Percentiles rank a stretch among this genome's conserved stretches.
Evolutionary conservation across 108 stramenopile species (phyloP).

Genomic region (Cyclotella baltica): DNA sequence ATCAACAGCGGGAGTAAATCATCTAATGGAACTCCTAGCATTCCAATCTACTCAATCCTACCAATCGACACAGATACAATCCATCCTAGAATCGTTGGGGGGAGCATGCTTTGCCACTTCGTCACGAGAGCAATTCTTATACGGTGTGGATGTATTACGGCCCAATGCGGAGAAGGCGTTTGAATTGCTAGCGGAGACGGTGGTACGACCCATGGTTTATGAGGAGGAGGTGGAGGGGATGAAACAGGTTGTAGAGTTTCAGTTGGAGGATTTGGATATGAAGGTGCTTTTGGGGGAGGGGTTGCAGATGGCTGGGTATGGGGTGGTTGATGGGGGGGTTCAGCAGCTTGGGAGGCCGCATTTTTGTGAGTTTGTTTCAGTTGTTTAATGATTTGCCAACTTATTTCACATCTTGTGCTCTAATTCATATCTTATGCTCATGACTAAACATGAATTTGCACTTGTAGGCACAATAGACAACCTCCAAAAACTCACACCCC

Average conservation of each 20-base stretch:
- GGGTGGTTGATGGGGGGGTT: conserved; percentile 45
- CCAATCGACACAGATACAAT: conserved; percentile 54
- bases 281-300: conserved; percentile 87
- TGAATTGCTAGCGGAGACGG: conserved; percentile 75
- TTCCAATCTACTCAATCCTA: conserved; percentile 78
- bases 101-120: conserved; percentile 83
- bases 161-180: conserved; percentile 86
- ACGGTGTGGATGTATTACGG: conserved; percentile 93
- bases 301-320: conserved; percentile 90
- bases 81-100: conserved; percentile 73
- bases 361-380: conserved; percentile 49
- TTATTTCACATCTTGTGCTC: not conserved
- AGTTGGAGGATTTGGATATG: conserved; percentile 78
- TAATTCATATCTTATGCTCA: conserved; percentile 1
- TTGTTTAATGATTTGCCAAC: not conserved
- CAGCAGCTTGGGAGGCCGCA: conserved; percentile 91
- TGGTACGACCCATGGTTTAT: conserved; percentile 69
- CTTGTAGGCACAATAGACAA: conserved; percentile 64
- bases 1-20: conserved; percentile 74
- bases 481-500: conserved; percentile 67
- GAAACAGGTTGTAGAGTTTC: conserved; percentile 81
- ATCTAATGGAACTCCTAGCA: conserved; percentile 93
- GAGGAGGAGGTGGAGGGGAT: conserved; percentile 71
- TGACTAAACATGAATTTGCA: too few species aligned
- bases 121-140: conserved; percentile 90